Base-by-base conservation (phyloP, 2,329 filamentous ascomycete species). In the Aureobasidium sp. region DNA sequence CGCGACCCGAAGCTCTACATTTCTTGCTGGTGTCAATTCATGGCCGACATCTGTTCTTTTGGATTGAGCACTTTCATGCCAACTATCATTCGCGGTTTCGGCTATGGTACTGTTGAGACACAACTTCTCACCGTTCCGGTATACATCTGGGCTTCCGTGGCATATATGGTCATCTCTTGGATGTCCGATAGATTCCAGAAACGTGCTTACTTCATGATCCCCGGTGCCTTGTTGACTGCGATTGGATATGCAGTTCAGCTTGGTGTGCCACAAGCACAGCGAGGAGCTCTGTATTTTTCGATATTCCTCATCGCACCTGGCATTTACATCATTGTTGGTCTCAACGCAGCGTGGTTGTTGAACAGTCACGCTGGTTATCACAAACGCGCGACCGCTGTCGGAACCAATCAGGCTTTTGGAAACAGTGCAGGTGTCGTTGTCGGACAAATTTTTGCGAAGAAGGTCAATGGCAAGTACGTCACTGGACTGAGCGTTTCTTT, bases 291-390 rank as follows among this genome's bases (percentile, higher is more conserved):
- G n/a, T n/a, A n/a, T n/a, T n/a, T n/a, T n/a, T n/a, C n/a, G n/a
- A n/a, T n/a, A n/a, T 91, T 94, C 75, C 79, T 95, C n/a, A 87
- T 94, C 0, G 92, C 92, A 0, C 84, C 89, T 67, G 93, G 92
- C 0, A 75, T 95, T 3, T 95, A 95, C 70, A 83, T 88, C 18
- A 78, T 79, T 10, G 85, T 88, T 16, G 86, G 86, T 1, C 72
- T 89, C 25, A 85, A 85, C 6, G 76, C 88, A 11, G 85, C 86
- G 4, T 88, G 87, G 87, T 68, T 91, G 45, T 86, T 91, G 0
- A 89, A 86, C 23, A 94, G 94, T 67, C 85, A 87, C 20, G 92
- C 93, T 1, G 84, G 92, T 10, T 95, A 94, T 70, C 92, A 91
- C 13, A 95, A 94, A 76, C 83, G 92, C 38, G 91, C 91, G 0